Percentiles rank a stretch among this genome's conserved stretches.
phyloP scores from a whole-genome alignment of 768 basidiomycete genomes.

The Pleurotus eryngii region DNA sequence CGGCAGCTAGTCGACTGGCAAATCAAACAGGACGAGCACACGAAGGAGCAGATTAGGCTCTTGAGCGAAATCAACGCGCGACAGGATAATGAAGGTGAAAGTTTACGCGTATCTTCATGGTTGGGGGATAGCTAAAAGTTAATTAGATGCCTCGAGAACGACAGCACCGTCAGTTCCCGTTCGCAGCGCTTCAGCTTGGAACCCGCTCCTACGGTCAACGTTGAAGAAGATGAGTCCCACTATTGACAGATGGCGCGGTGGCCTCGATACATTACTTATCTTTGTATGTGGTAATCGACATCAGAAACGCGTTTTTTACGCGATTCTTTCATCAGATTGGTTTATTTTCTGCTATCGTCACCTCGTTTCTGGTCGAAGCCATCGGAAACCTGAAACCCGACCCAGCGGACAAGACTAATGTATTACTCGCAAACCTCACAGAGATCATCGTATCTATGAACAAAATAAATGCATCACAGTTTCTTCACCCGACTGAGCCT shows the following conservation, averaged over 20 bases:
- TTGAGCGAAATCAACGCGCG: constrained; percentile 6
- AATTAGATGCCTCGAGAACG: neutral
- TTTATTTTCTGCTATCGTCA: constrained; percentile 18
- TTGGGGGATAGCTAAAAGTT: too few relatives aligned
- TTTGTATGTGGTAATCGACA: constrained; percentile 12
- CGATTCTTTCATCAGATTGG: constrained; percentile 10
- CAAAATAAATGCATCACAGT: neutral
- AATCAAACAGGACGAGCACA: constrained; percentile 1
- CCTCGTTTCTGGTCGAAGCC: constrained; percentile 15
- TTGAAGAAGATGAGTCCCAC: constrained; percentile 15
- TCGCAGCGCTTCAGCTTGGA: constrained; percentile 15
- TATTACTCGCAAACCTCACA: constrained; percentile 14
- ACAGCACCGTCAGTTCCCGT: constrained; percentile 10
- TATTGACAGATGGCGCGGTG: constrained; percentile 16
- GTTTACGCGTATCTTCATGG: too few relatives aligned
- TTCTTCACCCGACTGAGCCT: neutral
- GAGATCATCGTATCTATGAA: constrained; percentile 8
- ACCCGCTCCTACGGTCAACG: constrained; percentile 12
- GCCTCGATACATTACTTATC: constrained; percentile 17
- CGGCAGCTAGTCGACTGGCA: constrained; percentile 2
- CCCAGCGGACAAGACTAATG: constrained; percentile 10
- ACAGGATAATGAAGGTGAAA: neutral
- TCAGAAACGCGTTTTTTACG: neutral
- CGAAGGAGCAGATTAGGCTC: constrained; percentile 2
- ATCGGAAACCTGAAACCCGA: constrained; percentile 9